Evolutionary conservation across 169 alveolate species (phyloP).

Genomic region (Plasmodium gaboni): DNA sequence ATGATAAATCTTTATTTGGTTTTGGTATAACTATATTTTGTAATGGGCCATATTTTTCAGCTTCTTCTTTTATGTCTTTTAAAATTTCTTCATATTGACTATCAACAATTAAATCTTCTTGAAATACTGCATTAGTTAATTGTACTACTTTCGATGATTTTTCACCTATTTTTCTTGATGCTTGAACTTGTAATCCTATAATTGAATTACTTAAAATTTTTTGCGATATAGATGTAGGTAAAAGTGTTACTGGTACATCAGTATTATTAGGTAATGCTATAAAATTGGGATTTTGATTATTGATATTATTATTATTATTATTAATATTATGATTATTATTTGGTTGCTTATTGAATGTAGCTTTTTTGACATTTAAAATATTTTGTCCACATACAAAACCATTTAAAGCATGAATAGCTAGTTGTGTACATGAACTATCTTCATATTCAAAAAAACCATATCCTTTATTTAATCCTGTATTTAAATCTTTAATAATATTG

Average conservation of each 20-base stretch:
- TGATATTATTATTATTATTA: constrained; percentile 61
- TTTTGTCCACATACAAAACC: constrained; percentile 83
- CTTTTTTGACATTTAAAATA: constrained; percentile 79
- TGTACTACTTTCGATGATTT: constrained; percentile 91
- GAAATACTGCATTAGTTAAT: constrained; percentile 89
- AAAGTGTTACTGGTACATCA: constrained; percentile 85
- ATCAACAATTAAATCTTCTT: constrained; percentile 89
- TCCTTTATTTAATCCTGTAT: constrained; percentile 89
- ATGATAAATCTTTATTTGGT: constrained; percentile 87
- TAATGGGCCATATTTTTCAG: constrained; percentile 89
- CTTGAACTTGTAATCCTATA: constrained; percentile 88
- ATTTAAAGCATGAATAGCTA: constrained; percentile 87
- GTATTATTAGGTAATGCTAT: constrained; percentile 76
- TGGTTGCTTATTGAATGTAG: constrained; percentile 51
- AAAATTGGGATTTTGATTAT: constrained; percentile 42
- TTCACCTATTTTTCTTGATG: constrained; percentile 88
- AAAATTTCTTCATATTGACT: constrained; percentile 85
- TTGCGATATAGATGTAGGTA: constrained; percentile 90
- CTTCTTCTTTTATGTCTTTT: constrained; percentile 88
- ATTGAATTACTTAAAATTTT: constrained; percentile 87
- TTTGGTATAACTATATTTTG: constrained; percentile 89
- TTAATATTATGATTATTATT: background rate
- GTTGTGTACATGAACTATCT: constrained; percentile 87
- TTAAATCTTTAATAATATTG: constrained; percentile 86
- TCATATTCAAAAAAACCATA: constrained; percentile 91